Evolutionary conservation across 768 basidiomycete species (phyloP), one percentile per base, ranked within the genome.

Genomic region (Coprinopsis strossmayeri): DNA sequence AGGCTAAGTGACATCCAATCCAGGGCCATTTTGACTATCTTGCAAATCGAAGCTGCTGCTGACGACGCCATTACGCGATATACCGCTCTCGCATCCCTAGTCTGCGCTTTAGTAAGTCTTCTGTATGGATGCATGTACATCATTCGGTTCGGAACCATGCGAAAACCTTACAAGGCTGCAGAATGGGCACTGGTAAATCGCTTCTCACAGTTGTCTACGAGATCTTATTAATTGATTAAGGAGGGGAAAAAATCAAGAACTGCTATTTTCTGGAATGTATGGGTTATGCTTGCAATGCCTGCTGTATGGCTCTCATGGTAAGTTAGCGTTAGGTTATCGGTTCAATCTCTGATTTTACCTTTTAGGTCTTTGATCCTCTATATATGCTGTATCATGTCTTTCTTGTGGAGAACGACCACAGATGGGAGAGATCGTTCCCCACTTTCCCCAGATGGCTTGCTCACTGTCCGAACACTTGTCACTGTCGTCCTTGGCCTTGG

Each of bases 281-380:
- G 83, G 82, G 75, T 84, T 1, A 52, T 85, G 17, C 68, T 86
- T 24, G 77, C 82, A 0, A 73, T 81, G 68, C 83, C 83, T 0
- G 77, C 73, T 0, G 57, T 80, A 12, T 85, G 81, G 79, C 71
- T 84, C 27, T 69, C 78, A 5, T 86, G 82, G 81, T 78, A 49
- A 25, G 1, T 24, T 26, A 11, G 18, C 11, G n/a, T 25, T 17
- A 35, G 15, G 26, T 20, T 32, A n/a, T 28, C 4, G 26, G 47
- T 43, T 34, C 11, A 12, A 10, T 23, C 9, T 23, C 26, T 45
- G 11, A 39, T 17, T 3, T 35, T 24, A n/a, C n/a, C n/a, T 1
- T 3, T 23, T n/a, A 77, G 76, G 76, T 79, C 83, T 0, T 75
- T 85, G 53, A 71, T 81, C 18, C 61, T 76, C 26, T 84, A 79